phyloP scores from a whole-genome alignment of 2,329 filamentous ascomycete species.

The Diaporthe sp. region DNA sequence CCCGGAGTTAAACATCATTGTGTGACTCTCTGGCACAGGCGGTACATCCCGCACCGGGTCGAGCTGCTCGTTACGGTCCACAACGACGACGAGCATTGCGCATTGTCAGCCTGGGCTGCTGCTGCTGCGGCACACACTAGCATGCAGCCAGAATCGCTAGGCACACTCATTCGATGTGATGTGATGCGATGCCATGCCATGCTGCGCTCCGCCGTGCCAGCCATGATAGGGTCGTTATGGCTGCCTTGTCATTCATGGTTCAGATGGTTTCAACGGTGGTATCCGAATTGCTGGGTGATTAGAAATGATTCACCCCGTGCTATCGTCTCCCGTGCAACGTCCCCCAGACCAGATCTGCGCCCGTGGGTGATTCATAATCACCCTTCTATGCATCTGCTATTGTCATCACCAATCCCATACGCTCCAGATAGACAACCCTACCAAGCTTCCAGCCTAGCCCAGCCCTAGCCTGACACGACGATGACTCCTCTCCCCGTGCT shows the following conservation, averaged over 20 bases:
- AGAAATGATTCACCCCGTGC: conserved; percentile 26
- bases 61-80: neutral
- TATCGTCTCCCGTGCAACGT: neutral
- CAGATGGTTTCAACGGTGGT: conserved; percentile 9
- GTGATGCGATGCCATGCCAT: neutral
- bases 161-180: conserved; percentile 3
- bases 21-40: neutral
- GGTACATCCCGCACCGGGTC: neutral
- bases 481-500: conserved; percentile 9
- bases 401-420: conserved; percentile 31
- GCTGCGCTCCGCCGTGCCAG: neutral
- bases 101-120: conserved; percentile 19
- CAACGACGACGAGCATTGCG: neutral
- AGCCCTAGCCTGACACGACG: conserved; percentile 16
- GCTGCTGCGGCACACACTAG: conserved; percentile 26
- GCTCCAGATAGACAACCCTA: conserved; percentile 28
- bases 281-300: conserved; percentile 8
- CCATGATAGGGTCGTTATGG: neutral
- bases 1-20: neutral
- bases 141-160: conserved; percentile 11
- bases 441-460: conserved; percentile 19
- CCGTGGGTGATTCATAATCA: conserved; percentile 22
- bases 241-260: conserved; percentile 1
- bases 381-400: conserved; percentile 6
- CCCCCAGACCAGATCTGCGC: conserved; percentile 14